These are phyloP conservation scores for Coffea canephora DNA, from an alignment of 257 asterid species.

Conservation along the genomic window DNA sequence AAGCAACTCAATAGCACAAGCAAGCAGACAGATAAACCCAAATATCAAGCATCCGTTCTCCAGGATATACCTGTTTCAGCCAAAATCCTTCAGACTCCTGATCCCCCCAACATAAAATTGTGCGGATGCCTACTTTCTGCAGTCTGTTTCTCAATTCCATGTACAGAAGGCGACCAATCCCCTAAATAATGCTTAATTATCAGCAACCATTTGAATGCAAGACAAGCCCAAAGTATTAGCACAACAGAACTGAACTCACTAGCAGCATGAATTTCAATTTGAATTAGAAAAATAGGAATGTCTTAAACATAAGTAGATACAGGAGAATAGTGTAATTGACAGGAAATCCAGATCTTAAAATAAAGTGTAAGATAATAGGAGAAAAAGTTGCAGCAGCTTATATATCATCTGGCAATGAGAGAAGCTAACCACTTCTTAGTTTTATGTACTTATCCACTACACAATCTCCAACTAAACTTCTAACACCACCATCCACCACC, in stretches of 20 bases:
- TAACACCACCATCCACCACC: too few species aligned
- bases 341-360: neutral
- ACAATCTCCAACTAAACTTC: neutral
- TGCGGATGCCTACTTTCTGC: constrained; percentile 65
- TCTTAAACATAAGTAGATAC: neutral
- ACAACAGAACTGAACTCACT: neutral
- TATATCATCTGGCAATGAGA: neutral
- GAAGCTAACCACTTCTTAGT: neutral
- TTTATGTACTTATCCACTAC: neutral
- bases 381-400: neutral
- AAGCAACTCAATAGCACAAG: neutral
- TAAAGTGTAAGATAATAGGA: neutral
- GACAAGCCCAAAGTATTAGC: neutral
- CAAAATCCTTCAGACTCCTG: constrained; percentile 91
- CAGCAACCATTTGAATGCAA: constrained; percentile 10
- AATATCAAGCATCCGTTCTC: neutral
- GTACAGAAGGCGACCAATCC: constrained; percentile 65
- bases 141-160: constrained; percentile 67
- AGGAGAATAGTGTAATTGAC: neutral
- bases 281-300: neutral
- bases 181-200: constrained; percentile 45
- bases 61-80: constrained; percentile 65
- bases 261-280: constrained; percentile 2
- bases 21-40: neutral
- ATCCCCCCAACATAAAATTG: constrained; percentile 86